These are phyloP conservation scores for Penicillium sp. DNA, from an alignment of 2,329 filamentous ascomycete genomes.

Conservation along the genomic window DNA sequence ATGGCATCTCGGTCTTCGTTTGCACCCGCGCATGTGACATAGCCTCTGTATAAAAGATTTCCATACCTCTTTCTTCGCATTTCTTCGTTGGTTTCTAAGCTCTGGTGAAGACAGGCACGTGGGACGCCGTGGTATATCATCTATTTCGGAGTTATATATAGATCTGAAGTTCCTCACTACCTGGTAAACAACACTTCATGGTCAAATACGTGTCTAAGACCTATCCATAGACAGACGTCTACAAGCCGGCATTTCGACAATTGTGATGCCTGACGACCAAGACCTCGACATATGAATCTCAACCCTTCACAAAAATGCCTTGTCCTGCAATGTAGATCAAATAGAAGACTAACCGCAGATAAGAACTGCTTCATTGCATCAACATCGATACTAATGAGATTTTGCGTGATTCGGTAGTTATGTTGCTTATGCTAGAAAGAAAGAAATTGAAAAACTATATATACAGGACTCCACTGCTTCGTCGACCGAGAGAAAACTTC, in stretches of 20 bases:
- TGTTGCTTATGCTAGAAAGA: neutral
- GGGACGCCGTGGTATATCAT: neutral
- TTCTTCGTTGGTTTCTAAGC: neutral
- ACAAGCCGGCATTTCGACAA: neutral
- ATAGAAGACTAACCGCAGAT: neutral
- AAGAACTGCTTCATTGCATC: neutral
- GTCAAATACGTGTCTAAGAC: neutral
- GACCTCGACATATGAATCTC: neutral
- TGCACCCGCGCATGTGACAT: conserved; percentile 23
- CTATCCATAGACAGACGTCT: neutral
- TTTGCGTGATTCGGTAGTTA: neutral
- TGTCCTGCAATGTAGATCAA: neutral
- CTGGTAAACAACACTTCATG: neutral
- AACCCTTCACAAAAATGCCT: neutral
- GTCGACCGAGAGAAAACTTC: neutral
- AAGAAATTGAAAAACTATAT: neutral
- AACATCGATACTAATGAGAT: neutral
- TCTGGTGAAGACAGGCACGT: neutral
- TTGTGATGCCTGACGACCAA: neutral
- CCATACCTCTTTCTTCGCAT: conserved; percentile 14
- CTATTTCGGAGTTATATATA: neutral
- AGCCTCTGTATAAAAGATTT: conserved; percentile 27
- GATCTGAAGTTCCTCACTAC: neutral
- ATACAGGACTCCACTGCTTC: neutral
- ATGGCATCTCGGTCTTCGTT: conserved; percentile 18